These are phyloP conservation scores for Cystobasidium ongulense DNA, from an alignment of 768 basidiomycete genomes.

Conservation along the genomic window DNA sequence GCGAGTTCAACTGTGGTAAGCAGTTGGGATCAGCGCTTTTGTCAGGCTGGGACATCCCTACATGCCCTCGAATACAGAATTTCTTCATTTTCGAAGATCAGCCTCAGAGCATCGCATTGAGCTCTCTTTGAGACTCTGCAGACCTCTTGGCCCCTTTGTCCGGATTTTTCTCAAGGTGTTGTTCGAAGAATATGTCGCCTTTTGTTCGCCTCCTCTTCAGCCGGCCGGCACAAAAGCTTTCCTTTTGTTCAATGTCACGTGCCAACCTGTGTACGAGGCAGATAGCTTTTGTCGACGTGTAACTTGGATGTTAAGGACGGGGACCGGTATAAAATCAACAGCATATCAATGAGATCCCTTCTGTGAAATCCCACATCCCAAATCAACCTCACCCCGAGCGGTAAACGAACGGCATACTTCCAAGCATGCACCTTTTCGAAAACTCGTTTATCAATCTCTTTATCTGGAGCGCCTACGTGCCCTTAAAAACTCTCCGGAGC, in stretches of 20 bases:
- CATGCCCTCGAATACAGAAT: conserved; percentile 2
- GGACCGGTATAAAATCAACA: too few species aligned
- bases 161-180: neutral
- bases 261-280: conserved; percentile 1
- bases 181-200: neutral
- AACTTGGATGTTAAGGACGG: too few species aligned
- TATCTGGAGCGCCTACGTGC: neutral
- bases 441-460: too few species aligned
- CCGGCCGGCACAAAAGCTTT: neutral
- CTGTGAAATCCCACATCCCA: neutral
- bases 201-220: neutral
- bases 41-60: neutral
- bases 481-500: neutral
- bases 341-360: neutral
- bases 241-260: conserved; percentile 6
- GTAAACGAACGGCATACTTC: neutral
- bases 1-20: neutral
- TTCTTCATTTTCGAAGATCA: neutral
- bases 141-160: neutral
- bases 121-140: neutral
- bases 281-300: neutral
- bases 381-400: neutral
- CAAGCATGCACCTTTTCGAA: neutral
- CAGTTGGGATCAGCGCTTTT: conserved; percentile 4
- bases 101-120: neutral